Base-by-base conservation (phyloP, 768 basidiomycete genomes). In the Termitomyces sp. region DNA sequence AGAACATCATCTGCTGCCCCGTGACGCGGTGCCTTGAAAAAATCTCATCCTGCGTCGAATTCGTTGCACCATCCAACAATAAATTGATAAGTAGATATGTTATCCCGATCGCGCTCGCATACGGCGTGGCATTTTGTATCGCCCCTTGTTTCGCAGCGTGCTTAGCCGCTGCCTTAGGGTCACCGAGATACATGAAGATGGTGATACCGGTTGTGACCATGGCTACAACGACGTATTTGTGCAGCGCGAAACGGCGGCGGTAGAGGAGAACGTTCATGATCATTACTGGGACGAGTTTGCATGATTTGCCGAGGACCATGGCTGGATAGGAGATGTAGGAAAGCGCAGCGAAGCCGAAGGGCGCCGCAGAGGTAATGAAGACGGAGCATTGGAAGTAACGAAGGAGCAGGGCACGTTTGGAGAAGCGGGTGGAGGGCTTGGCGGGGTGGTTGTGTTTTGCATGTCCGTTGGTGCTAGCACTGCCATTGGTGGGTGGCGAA, bases 1-100 rank as follows among this genome's bases (percentile, higher is more conserved):
- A 96, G 71, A 98, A 88, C 97, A 99, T 98, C 95, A 99, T 98
- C 70, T 99, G 97, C 72, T 97, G 95, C 8, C 97, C 97, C 3
- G 78, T 77, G 4, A 84, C 77, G 20, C 83, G 83, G 74, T 90
- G 86, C 13, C 81, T 78, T 28, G 85, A 77, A 74, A 99, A 98
- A 59, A 99, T 89, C 74, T 98, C 92, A 72, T 99, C 97, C 71
- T 99, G 97, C 2, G 95, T 96, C 12, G 93, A 92, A 76, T 98
- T 98, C 60, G 88, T 89, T 32, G 91, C 86, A 23, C 97, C 97
- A 71, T 99, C 97, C 55, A 99, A 81, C 33, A 89, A 75, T 26
- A 99, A 83, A 74, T 98, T 98, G 64, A 94, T 81, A 53, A 92
- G 76, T 23, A 93, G 82, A 70, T 93, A 91, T 1, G 78, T 71